phyloP scores from a whole-genome alignment of 1,284 basidiomycete species.

The Ustilago crameri region DNA sequence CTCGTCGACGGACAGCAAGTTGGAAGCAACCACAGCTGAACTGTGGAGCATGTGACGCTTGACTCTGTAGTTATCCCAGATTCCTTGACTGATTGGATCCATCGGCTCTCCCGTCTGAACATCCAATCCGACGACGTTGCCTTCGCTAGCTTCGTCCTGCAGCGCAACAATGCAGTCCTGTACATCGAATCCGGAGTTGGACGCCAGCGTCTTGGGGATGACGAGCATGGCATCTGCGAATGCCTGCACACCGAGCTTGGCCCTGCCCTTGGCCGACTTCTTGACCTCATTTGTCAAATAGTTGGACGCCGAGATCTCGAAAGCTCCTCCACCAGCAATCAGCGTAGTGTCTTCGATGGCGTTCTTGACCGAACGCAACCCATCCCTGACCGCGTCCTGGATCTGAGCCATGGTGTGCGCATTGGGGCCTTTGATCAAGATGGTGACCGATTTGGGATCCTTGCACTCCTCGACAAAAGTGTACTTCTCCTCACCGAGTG shows the following conservation, averaged over 20 bases:
- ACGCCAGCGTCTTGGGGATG: constrained; percentile 89
- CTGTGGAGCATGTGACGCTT: constrained; percentile 98
- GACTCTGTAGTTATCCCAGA: constrained; percentile 99
- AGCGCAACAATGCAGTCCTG: constrained; percentile 92
- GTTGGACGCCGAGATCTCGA: constrained; percentile 91
- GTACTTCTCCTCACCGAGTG: constrained; percentile 97
- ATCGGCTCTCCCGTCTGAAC: constrained; percentile 94
- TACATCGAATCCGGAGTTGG: constrained; percentile 97
- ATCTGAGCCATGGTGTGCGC: constrained; percentile 95
- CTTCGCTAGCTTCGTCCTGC: constrained; percentile 90
- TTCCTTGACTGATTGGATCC: constrained; percentile 91
- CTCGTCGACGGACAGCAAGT: constrained; percentile 93
- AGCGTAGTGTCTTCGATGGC: constrained; percentile 89
- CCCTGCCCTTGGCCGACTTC: constrained; percentile 89
- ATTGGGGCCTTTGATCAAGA: constrained; percentile 90
- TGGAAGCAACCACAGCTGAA: constrained; percentile 96
- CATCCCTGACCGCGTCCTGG: constrained; percentile 95
- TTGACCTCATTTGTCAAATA: constrained; percentile 81
- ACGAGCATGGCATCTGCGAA: constrained; percentile 94
- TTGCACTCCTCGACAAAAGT: constrained; percentile 98
- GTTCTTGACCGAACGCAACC: constrained; percentile 95
- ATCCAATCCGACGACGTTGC: constrained; percentile 82
- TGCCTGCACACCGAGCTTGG: constrained; percentile 96
- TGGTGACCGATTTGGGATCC: constrained; percentile 93
- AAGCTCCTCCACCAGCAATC: constrained; percentile 95